Conservation (phyloP, 2,329 filamentous ascomycete species). For the Neocatenulostroma microsporum region DNA sequence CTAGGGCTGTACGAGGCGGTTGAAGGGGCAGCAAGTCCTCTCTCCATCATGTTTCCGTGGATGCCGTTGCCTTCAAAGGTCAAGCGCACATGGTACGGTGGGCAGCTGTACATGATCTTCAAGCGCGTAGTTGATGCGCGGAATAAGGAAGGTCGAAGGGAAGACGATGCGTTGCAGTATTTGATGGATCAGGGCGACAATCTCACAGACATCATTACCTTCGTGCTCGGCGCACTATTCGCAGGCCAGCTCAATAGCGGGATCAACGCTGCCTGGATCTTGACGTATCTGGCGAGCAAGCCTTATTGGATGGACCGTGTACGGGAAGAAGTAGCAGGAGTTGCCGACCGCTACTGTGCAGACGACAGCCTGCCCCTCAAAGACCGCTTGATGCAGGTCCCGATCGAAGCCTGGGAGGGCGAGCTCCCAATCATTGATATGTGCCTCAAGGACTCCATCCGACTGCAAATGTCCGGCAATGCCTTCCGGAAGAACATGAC, state of each 20-base stretch:
- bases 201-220: constrained; percentile 32
- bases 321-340: constrained; percentile 42
- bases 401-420: constrained; percentile 48
- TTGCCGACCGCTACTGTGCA: constrained; percentile 36
- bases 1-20: constrained; percentile 43
- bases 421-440: constrained; percentile 48
- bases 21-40: constrained; percentile 37
- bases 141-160: constrained; percentile 33
- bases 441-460: constrained; percentile 48
- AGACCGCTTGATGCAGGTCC: constrained; percentile 37
- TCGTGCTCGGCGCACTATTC: constrained; percentile 48
- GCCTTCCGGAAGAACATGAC: constrained; percentile 47
- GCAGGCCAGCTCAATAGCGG: constrained; percentile 53
- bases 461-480: constrained; percentile 42
- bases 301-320: constrained; percentile 39
- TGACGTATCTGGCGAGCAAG: constrained; percentile 44
- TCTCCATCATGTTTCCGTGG: constrained; percentile 47
- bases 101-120: constrained; percentile 44
- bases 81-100: constrained; percentile 39
- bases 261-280: constrained; percentile 48
- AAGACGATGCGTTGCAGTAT: constrained; percentile 47
- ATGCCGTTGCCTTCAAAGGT: constrained; percentile 41
- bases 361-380: constrained; percentile 29
- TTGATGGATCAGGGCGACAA: constrained; percentile 47
- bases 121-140: constrained; percentile 43